phyloP scores from a whole-genome alignment of 805 yeast species.

The Candida schatavii region DNA sequence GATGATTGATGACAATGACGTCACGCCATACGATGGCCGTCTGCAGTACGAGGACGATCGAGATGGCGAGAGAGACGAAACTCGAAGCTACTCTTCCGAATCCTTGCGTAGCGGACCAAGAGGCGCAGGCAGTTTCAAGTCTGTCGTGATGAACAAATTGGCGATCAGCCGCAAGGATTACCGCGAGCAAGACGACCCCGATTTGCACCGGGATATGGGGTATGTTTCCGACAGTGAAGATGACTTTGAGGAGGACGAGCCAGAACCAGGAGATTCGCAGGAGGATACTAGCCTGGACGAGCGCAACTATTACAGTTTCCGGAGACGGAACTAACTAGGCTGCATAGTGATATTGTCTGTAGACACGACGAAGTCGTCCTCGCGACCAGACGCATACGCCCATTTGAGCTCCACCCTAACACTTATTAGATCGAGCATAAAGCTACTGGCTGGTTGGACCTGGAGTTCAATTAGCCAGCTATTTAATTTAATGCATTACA shows the following conservation, averaged over 20 bases:
- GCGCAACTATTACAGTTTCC: not conserved
- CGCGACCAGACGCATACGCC: too few relatives aligned
- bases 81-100: not conserved
- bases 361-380: too few relatives aligned
- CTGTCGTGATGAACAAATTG: conserved; percentile 15
- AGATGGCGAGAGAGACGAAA: not conserved
- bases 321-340: not conserved
- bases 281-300: conserved; percentile 3
- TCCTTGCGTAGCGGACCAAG: not conserved
- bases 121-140: conserved; percentile 6
- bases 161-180: conserved; percentile 8
- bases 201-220: conserved; percentile 10
- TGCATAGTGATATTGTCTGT: too few relatives aligned
- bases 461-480: too few relatives aligned
- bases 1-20: not conserved
- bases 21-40: not conserved
- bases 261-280: not conserved
- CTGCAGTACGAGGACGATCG: not conserved
- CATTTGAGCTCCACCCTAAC: too few relatives aligned
- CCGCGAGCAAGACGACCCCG: conserved; percentile 3
- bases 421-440: too few relatives aligned
- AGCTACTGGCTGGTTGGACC: too few relatives aligned
- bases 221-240: conserved; percentile 8
- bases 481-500: too few relatives aligned
- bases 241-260: conserved; percentile 4